These are phyloP conservation scores for Colletotrichum truncatum DNA, from an alignment of 2,329 filamentous ascomycete species.

Conservation along the genomic window DNA sequence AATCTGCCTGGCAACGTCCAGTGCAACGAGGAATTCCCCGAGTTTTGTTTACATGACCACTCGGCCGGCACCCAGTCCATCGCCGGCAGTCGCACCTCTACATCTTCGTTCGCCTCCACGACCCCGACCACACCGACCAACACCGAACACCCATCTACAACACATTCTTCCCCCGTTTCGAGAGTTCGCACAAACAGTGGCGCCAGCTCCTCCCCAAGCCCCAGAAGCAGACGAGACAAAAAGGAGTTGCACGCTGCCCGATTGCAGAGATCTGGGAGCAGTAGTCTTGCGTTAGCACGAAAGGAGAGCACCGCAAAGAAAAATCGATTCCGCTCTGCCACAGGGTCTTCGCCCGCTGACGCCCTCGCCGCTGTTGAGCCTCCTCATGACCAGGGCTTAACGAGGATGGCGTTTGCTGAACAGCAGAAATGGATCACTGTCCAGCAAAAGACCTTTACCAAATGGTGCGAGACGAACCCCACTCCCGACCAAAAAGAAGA, in stretches of 20 bases:
- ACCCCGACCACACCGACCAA: conserved; percentile 36
- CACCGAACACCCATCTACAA: conserved; percentile 33
- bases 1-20: conserved; percentile 47
- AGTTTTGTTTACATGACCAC: conserved; percentile 53
- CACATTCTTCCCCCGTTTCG: conserved; percentile 33
- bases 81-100: conserved; percentile 31
- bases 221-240: conserved; percentile 54
- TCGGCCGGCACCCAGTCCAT: conserved; percentile 30
- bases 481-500: no score
- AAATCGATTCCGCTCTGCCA: conserved; percentile 46
- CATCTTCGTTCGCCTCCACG: conserved; percentile 37
- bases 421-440: conserved; percentile 79
- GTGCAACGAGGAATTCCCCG: conserved; percentile 47
- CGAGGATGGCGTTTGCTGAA: conserved; percentile 71
- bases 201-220: conserved; percentile 35
- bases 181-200: conserved; percentile 34
- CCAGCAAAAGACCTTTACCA: conserved; percentile 99
- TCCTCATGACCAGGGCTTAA: conserved; percentile 58
- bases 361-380: conserved; percentile 56
- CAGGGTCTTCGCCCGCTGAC: conserved; percentile 47
- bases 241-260: conserved; percentile 60
- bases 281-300: conserved; percentile 43
- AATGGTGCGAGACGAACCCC: conserved; percentile 67
- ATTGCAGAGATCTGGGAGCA: conserved; percentile 53
- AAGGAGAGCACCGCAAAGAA: conserved; percentile 37